Evolutionary conservation across 202 grass and related monocot species (phyloP), one percentile per base, ranked within the genome.

Genomic region (Cymbopogon flexuosus): DNA sequence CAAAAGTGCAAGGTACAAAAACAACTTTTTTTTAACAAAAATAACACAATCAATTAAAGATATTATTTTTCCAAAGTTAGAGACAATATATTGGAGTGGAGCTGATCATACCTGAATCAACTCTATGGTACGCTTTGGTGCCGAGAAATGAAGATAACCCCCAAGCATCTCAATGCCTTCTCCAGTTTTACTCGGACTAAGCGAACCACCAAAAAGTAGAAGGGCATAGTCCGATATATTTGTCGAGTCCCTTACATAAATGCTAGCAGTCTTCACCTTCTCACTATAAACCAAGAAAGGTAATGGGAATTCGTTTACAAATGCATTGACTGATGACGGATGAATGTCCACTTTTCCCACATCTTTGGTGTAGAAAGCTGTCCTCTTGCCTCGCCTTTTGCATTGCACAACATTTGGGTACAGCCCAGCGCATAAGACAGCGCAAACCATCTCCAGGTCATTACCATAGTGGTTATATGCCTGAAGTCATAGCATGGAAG

Each of bases 141-240:
- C 92, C 4, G 88, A 91, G 83, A 98, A 94, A 76, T 94, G 86
- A 89, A 98, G 92, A 75, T 98, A 97, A 30, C 95, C 92, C 3
- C 79, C 95, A 29, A 98, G 78, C 95, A 98, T 98, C 76, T 94
- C 92, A 4, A 98, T 94, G 51, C 90, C 88, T 68, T 97, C 94
- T 64, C 94, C 87, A 60, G 83, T 93, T 83, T 86, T 89, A 64
- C 90, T 92, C 18, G 76, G 84, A 67, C 47, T 76, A 24, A 94
- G 41, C 34, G 81, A 84, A 72, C 95, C 95, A 72, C 95, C 95
- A 87, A 98, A 98, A 40, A 98, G 84, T 63, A 98, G 81, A 76
- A 98, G 91, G 67, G 90, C 86, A 42, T 98, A 98, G 80, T 98
- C 95, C 8, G 95, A 98, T 84, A 98, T 92, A 63, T 98, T 98